These are phyloP conservation scores for Punica granatum DNA, from an alignment of 345 rosid species.

Conservation along the genomic window DNA sequence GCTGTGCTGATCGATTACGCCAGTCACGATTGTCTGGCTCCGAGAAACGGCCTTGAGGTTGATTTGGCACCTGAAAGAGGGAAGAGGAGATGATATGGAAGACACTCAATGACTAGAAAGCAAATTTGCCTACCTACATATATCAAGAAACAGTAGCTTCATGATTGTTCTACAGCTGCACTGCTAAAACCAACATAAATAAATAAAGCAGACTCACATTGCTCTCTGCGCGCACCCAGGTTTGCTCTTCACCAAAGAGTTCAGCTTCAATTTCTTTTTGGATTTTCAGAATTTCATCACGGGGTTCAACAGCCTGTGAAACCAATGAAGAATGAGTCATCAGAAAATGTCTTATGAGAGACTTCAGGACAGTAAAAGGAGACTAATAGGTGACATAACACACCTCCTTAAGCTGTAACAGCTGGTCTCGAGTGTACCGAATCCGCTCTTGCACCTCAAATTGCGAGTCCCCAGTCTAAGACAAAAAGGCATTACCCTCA, in stretches of 20 bases:
- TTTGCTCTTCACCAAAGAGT: conserved; percentile 68
- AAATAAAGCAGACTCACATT: conserved; percentile 34
- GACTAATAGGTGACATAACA: neutral
- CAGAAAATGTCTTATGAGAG: neutral
- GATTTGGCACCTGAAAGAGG: conserved; percentile 34
- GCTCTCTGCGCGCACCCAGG: conserved; percentile 55
- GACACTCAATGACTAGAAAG: neutral
- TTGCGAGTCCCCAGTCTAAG: conserved; percentile 58
- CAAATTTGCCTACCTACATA: neutral
- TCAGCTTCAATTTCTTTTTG: conserved; percentile 62
- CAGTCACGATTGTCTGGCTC: conserved; percentile 92
- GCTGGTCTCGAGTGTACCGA: conserved; percentile 61
- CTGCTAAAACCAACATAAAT: neutral
- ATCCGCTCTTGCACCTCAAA: conserved; percentile 59
- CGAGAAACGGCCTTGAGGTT: conserved; percentile 50
- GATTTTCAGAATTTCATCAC: conserved; percentile 59
- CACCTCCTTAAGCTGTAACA: conserved; percentile 68
- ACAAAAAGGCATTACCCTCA: neutral
- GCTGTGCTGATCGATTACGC: conserved; percentile 64
- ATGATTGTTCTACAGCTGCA: neutral
- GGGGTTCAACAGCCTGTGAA: conserved; percentile 37
- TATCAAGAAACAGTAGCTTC: neutral
- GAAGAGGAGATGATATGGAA: neutral
- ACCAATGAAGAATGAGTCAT: neutral
- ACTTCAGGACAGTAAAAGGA: neutral